Evolutionary conservation across 441 rosid species (phyloP).

Genomic region (Syzygium malaccense): DNA sequence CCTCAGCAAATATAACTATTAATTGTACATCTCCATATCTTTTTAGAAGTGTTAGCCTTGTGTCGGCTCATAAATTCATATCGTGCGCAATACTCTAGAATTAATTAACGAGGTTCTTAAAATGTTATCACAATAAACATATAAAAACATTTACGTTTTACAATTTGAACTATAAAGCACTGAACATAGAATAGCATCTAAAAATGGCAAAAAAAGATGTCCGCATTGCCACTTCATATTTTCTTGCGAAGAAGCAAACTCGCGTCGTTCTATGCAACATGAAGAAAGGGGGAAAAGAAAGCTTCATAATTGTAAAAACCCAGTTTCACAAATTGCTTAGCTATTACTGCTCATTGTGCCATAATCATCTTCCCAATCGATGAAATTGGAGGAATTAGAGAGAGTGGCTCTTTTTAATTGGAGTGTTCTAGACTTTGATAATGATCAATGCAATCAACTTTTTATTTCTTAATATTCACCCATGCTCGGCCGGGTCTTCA

Average conservation of each 20-base stretch:
- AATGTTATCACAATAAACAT: background rate
- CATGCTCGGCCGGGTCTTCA: fast-evolving
- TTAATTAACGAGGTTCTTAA: background rate
- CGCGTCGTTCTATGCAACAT: fast-evolving
- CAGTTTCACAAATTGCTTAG: background rate
- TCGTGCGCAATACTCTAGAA: background rate
- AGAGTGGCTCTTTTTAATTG: background rate
- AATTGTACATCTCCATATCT: background rate
- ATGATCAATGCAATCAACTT: fast-evolving
- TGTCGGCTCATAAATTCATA: background rate
- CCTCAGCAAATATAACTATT: too few species aligned
- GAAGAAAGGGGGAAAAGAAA: background rate
- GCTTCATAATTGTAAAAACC: background rate
- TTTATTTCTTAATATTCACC: background rate
- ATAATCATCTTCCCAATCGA: background rate
- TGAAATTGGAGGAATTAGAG: background rate
- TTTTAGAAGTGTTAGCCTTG: background rate
- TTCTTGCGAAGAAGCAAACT: too few species aligned
- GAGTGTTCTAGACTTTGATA: background rate
- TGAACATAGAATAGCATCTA: background rate
- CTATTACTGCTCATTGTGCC: background rate
- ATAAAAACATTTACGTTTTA: background rate
- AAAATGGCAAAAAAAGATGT: background rate
- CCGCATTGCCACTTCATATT: background rate
- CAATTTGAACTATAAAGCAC: background rate